phyloP scores from a whole-genome alignment of 2,329 filamentous ascomycete genomes.

The Fusarium caatingaense region DNA sequence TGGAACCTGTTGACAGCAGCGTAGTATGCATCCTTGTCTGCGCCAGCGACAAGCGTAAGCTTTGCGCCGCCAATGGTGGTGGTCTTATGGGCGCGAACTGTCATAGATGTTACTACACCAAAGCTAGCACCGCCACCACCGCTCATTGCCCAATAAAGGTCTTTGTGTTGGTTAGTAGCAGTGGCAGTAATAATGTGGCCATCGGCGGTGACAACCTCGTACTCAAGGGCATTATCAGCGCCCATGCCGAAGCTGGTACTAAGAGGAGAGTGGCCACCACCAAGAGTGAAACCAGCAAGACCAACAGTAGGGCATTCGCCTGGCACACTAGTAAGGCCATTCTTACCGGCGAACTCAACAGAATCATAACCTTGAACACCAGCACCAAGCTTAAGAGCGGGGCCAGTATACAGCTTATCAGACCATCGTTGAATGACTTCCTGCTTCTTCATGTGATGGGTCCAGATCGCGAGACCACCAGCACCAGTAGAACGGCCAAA shows the following conservation, averaged over 20 bases:
- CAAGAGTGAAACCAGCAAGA: slow-evolving; percentile 69
- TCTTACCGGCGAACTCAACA: slow-evolving; percentile 39
- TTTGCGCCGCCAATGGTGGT: slow-evolving; percentile 4
- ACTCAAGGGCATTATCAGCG: slow-evolving; percentile 60
- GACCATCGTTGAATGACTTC: slow-evolving; percentile 52
- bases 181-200: neutral
- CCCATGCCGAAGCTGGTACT: slow-evolving; percentile 65
- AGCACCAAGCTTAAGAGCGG: slow-evolving; percentile 56
- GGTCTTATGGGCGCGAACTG: slow-evolving; percentile 30
- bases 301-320: slow-evolving; percentile 68
- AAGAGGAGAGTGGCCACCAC: slow-evolving; percentile 66
- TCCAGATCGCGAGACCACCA: slow-evolving; percentile 55
- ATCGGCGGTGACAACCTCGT: neutral
- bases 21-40: slow-evolving; percentile 7
- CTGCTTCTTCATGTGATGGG: slow-evolving; percentile 55
- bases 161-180: neutral
- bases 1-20: slow-evolving; percentile 1
- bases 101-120: neutral
- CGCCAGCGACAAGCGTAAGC: neutral
- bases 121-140: neutral
- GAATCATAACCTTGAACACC: slow-evolving; percentile 64
- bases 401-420: slow-evolving; percentile 43
- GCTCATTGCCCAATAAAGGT: neutral
- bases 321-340: slow-evolving; percentile 1
- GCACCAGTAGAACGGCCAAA: slow-evolving; percentile 53